Conservation (phyloP, 1,139 yeast genomes). For the Candida gigantensis region DNA sequence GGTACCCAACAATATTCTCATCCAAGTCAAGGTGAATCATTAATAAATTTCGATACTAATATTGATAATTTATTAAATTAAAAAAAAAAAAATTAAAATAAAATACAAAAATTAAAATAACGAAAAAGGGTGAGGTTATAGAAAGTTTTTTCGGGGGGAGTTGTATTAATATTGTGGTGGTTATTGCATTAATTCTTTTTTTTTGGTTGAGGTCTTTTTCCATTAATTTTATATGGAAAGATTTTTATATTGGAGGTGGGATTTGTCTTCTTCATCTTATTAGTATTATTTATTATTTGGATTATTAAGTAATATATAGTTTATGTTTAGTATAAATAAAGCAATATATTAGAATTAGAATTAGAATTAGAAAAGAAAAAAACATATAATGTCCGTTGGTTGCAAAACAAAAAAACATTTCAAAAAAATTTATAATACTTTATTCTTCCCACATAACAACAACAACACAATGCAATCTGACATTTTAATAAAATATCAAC, state of each 20-base stretch:
- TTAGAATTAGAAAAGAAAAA: too few relatives aligned
- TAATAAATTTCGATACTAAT: slow-evolving; percentile 16
- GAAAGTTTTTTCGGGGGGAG: neutral
- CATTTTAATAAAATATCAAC: slow-evolving; percentile 2
- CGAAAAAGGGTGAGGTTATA: neutral
- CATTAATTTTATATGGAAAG: too few relatives aligned
- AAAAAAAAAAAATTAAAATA: neutral
- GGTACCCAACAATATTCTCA: slow-evolving; percentile 5
- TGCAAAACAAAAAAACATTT: neutral
- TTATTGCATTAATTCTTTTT: neutral
- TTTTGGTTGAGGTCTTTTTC: too few relatives aligned
- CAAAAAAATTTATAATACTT: neutral
- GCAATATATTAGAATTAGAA: too few relatives aligned
- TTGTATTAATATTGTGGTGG: neutral
- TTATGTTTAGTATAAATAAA: too few relatives aligned
- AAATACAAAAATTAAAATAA: neutral
- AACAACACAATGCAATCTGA: slow-evolving; percentile 2
- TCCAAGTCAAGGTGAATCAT: slow-evolving; percentile 10
- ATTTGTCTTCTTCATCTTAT: too few relatives aligned
- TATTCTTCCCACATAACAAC: too few relatives aligned
- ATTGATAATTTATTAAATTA: slow-evolving; percentile 16
- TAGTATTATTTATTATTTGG: too few relatives aligned
- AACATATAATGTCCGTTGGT: too few relatives aligned
- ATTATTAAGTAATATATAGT: too few relatives aligned
- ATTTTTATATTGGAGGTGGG: too few relatives aligned